Evolutionary conservation across 2,329 filamentous ascomycete genomes (phyloP), one percentile per base, ranked within the genome.

Genomic region (Aspergillus sp.): DNA sequence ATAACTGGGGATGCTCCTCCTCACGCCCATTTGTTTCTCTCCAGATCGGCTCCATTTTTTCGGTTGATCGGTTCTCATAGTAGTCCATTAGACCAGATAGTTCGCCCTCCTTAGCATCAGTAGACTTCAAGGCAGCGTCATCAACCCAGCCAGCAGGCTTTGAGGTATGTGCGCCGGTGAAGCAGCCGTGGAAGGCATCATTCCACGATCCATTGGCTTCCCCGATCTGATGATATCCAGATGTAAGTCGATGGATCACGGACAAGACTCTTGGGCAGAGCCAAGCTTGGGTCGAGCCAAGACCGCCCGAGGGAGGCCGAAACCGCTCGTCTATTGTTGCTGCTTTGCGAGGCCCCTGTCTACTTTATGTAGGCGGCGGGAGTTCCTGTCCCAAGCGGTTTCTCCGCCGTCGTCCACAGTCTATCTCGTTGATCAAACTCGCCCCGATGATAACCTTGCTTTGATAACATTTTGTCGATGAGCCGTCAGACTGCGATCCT

Each of bases 341-440:
- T 49, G 13, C n/a, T 17, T 52, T 47, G 48, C 55, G 38, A 45
- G 55, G 55, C 41, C 41, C 43, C 34, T 45, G 28, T 41, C 55
- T 58, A 58, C 55, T 51, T 56, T 58, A 58, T 58, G 51, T 58
- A 58, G 51, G 47, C 25, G 51, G 47, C 25, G 17, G n/a, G 45
- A 43, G 22, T n/a, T 19, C 34, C 31, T 38, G 47, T 49, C 54
- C 46, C 41, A 30, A 22, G 22, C 17, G 30, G 45, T 13, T 11
- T 19, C 54, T 50, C 31, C 47, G 30, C 23, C 22, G 15, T 53
- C 19, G 9, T 43, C 5, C 50, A 23, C 13, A 13, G 31, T 34
- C 38, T 53, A 1, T 53, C 38, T 34, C 2, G 31, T 57, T 31
- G 45, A 50, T 51, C 47, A 50, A 43, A 51, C 54, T n/a, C 34